phyloP scores from a whole-genome alignment of 208 protist genomes.

The Wallacemonas sp. region DNA sequence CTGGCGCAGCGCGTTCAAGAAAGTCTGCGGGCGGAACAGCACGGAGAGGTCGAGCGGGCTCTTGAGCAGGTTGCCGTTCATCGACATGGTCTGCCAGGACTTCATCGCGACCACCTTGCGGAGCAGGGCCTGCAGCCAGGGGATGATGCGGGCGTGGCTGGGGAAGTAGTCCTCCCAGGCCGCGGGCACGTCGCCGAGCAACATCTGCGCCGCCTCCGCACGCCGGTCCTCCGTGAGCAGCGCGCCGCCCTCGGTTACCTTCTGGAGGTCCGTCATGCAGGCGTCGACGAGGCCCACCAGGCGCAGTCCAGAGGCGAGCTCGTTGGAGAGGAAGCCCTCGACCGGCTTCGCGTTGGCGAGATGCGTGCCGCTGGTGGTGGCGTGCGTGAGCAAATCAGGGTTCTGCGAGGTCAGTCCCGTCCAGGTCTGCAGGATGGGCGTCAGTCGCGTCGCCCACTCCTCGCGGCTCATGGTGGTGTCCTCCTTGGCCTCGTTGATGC shows the following conservation, averaged over 20 bases:
- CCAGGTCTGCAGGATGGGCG: conserved; percentile 90
- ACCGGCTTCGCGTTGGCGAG: conserved; percentile 64
- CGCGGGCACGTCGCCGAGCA: conserved; percentile 84
- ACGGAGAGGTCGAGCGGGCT: conserved; percentile 74
- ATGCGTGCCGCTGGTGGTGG: conserved; percentile 7
- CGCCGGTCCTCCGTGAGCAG: conserved; percentile 87
- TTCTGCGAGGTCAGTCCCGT: conserved; percentile 64
- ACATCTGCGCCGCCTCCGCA: conserved; percentile 73
- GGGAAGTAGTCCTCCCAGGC: conserved; percentile 91
- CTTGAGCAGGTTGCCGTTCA: conserved; percentile 69
- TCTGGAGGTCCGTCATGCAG: conserved; percentile 75
- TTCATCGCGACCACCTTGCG: conserved; percentile 71
- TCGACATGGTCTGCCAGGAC: conserved; percentile 60
- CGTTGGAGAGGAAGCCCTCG: conserved; percentile 89
- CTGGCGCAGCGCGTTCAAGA: conserved; percentile 96
- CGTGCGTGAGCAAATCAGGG: conserved; percentile 53
- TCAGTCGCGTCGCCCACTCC: conserved; percentile 79
- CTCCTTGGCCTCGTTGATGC: conserved; percentile 66
- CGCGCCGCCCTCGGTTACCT: conserved; percentile 87
- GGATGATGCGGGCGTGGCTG: conserved; percentile 67
- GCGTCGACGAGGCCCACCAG: conserved; percentile 83
- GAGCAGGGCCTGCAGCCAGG: conserved; percentile 91
- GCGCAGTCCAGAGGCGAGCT: conserved; percentile 67
- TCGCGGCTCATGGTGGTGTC: conserved; percentile 82
- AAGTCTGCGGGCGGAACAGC: conserved; percentile 93